phyloP scores from a whole-genome alignment of 805 yeast species.

The Middelhovenomyces tepae region DNA sequence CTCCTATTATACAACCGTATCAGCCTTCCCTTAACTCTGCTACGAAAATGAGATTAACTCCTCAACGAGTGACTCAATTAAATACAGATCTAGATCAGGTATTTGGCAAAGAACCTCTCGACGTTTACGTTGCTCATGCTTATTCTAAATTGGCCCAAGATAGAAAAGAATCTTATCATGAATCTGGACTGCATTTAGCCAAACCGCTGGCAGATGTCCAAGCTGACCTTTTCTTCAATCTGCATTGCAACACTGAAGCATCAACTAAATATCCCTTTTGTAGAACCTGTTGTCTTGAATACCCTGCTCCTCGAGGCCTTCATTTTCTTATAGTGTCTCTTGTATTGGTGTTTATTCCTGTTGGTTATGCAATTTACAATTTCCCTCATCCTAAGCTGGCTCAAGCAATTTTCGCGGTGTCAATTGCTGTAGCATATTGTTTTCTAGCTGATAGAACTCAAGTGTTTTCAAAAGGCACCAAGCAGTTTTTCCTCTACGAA shows the following conservation, averaged over 20 bases:
- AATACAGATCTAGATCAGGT: conserved; percentile 13
- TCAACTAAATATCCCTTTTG: conserved; percentile 15
- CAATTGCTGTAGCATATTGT: conserved; percentile 13
- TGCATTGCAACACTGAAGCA: conserved; percentile 18
- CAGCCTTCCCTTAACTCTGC: conserved; percentile 12
- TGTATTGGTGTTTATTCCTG: conserved; percentile 7
- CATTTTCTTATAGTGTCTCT: conserved; percentile 7
- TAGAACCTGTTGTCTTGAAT: conserved; percentile 17
- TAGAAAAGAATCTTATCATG: conserved; percentile 9
- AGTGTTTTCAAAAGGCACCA: conserved; percentile 15
- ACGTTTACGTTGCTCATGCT: conserved; percentile 15
- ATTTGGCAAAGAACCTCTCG: conserved; percentile 11
- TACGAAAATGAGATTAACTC: conserved; percentile 10
- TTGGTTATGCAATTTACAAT: conserved; percentile 7
- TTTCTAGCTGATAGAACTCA: conserved; percentile 18
- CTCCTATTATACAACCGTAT: conserved; percentile 9
- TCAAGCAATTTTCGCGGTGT: conserved; percentile 9
- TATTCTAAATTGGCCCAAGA: conserved; percentile 13
- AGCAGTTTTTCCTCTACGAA: conserved; percentile 14
- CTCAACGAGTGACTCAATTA: conserved; percentile 10
- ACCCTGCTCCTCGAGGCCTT: conserved; percentile 11
- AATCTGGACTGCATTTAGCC: conserved; percentile 15
- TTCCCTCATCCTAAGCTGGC: conserved; percentile 4
- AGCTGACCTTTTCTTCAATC: conserved; percentile 15
- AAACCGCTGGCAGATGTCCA: conserved; percentile 13